phyloP scores from a whole-genome alignment of 2,329 filamentous ascomycete species.

The Ophiostoma pallidulum region DNA sequence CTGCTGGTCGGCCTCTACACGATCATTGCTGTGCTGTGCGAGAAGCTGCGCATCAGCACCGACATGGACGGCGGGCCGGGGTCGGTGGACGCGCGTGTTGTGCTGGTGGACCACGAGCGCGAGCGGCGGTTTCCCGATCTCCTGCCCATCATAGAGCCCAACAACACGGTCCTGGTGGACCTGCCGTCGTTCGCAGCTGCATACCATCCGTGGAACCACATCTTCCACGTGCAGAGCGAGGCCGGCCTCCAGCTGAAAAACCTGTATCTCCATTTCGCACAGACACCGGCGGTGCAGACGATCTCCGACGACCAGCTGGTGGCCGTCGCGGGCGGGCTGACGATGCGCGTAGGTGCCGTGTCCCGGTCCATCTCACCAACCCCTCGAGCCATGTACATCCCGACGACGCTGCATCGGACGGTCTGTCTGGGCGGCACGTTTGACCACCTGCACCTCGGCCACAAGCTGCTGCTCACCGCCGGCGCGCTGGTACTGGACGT shows the following conservation, averaged over 20 bases:
- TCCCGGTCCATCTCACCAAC: neutral
- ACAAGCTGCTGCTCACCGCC: slow-evolving; percentile 93
- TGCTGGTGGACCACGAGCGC: slow-evolving; percentile 58
- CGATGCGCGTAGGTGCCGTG: slow-evolving; percentile 23
- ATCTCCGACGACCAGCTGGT: slow-evolving; percentile 42
- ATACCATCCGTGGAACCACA: slow-evolving; percentile 50
- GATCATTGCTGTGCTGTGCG: slow-evolving; percentile 63
- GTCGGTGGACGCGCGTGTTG: slow-evolving; percentile 65
- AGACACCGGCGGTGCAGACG: slow-evolving; percentile 35
- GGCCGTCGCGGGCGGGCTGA: slow-evolving; percentile 43
- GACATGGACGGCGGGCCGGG: slow-evolving; percentile 50
- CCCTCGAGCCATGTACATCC: slow-evolving; percentile 15
- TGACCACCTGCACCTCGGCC: slow-evolving; percentile 88
- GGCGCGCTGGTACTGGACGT: slow-evolving; percentile 61
- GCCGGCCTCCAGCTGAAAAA: slow-evolving; percentile 49
- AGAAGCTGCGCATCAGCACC: slow-evolving; percentile 49
- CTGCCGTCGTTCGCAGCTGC: slow-evolving; percentile 34
- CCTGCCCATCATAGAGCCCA: slow-evolving; percentile 35
- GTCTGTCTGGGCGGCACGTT: slow-evolving; percentile 90
- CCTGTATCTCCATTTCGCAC: slow-evolving; percentile 37
- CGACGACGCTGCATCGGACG: slow-evolving; percentile 36
- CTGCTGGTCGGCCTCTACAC: slow-evolving; percentile 70
- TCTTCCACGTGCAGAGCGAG: slow-evolving; percentile 60
- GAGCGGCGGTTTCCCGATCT: slow-evolving; percentile 26
- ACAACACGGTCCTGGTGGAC: slow-evolving; percentile 29